Evolutionary conservation across 768 basidiomycete species (phyloP), one percentile per base, ranked within the genome.

Genomic region (Pulveroboletus ravenelii): DNA sequence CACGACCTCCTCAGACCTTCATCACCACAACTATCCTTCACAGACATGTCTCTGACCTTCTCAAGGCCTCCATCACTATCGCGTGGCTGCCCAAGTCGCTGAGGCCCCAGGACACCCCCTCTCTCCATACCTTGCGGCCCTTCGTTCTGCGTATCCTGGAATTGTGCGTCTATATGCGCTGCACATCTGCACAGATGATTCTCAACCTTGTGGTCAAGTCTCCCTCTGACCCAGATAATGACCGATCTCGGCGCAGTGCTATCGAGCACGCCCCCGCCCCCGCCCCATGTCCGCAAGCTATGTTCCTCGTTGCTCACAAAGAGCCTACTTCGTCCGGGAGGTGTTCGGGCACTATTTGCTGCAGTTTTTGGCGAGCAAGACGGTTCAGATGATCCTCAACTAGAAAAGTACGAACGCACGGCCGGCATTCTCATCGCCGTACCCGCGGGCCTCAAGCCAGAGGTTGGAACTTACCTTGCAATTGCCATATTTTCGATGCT

Each of bases 381-480:
- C 17, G 54, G 53, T 3, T 62, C 66, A 0, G 80, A 79, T 5
- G 79, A 82, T 47, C 73, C 78, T 2, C 74, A 76, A 2, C 59
- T 89, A 5, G 80, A 86, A 52, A 89, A 87, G 62, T 73, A 93
- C 27, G 85, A 92, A 51, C 84, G 85, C 48, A 73, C 91, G 30
- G 76, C 87, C 17, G 73, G 71, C 6, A 74, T 89, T 17, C 62
- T 96, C 43, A 74, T 71, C 38, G 70, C 81, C n/a, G 73, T 84
- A 12, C 91, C 92, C 1, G 66, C 76, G 0, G 73, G 70, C 12
- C 77, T 80, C 66, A 66, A 72, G 8, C 63, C 77, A 13, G 71
- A 82, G 70, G 89, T 88, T 58, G 45, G 78, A 15, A 37, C 9
- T 39, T 44, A 39, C 45, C 13, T 27, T 39, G 4, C 4, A 40